A percentile compares a stretch with the other conserved stretches of the same genome.
These are phyloP conservation scores for Spathaspora hagerdaliae DNA, from an alignment of 805 yeast species.

Conservation along the genomic window DNA sequence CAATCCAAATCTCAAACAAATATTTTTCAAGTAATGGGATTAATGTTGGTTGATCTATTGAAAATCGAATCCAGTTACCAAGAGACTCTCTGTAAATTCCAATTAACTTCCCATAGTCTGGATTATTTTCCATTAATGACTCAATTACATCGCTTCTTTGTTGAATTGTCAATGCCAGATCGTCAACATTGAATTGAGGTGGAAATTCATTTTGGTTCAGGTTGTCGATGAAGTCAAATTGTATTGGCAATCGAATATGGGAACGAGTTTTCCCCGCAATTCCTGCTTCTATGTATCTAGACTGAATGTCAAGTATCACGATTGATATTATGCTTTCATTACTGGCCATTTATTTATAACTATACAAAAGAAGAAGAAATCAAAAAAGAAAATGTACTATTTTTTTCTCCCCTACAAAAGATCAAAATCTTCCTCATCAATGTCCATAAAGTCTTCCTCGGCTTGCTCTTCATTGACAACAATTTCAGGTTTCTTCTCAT, in stretches of 20 bases:
- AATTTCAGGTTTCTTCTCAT: slow-evolving; percentile 24
- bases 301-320: slow-evolving; percentile 14
- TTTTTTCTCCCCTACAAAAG: slow-evolving; percentile 13
- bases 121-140: neutral
- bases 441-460: slow-evolving; percentile 38
- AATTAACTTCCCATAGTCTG: slow-evolving; percentile 2
- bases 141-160: slow-evolving; percentile 9
- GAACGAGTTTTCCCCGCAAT: slow-evolving; percentile 21
- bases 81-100: neutral
- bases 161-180: slow-evolving; percentile 14
- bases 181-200: slow-evolving; percentile 15
- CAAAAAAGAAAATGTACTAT: neutral
- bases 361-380: neutral
- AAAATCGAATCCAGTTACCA: slow-evolving; percentile 5
- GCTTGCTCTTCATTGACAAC: slow-evolving; percentile 12
- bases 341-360: neutral
- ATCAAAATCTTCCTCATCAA: slow-evolving; percentile 44
- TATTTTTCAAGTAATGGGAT: slow-evolving; percentile 5
- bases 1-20: slow-evolving; percentile 11
- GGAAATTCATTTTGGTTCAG: slow-evolving; percentile 10
- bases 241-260: slow-evolving; percentile 7
- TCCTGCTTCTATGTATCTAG: slow-evolving; percentile 18
- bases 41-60: slow-evolving; percentile 1
- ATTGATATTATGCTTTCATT: slow-evolving; percentile 6
- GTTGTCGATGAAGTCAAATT: neutral